Percentiles rank a stretch among this genome's conserved stretches.
phyloP scores from a whole-genome alignment of 2,329 filamentous ascomycete genomes.

The Dothistroma septosporum region DNA sequence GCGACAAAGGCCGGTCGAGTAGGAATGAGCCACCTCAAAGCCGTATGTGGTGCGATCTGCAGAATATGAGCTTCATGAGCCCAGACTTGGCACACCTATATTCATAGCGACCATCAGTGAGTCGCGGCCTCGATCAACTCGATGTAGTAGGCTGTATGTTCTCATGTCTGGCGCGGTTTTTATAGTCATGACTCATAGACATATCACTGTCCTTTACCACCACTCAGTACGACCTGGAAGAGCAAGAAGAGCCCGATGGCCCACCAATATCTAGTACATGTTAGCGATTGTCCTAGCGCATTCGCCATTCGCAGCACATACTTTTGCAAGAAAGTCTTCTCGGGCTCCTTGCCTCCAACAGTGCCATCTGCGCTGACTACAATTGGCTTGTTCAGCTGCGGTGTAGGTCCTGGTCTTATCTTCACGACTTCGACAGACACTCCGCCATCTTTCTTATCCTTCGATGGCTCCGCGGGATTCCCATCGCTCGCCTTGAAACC shows the following conservation, averaged over 20 bases:
- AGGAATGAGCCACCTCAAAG: no score
- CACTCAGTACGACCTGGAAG: slow-evolving; percentile 44
- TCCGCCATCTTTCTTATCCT: slow-evolving; percentile 14
- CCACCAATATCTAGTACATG: slow-evolving; percentile 48
- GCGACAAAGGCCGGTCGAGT: no score
- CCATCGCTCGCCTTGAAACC: slow-evolving; percentile 39
- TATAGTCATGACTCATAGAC: background rate
- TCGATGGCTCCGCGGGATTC: background rate
- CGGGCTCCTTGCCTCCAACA: slow-evolving; percentile 44
- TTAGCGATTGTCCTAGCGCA: slow-evolving; percentile 11
- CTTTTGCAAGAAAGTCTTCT: slow-evolving; percentile 52
- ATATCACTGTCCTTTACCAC: slow-evolving; percentile 17
- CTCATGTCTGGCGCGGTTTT: background rate
- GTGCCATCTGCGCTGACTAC: slow-evolving; percentile 54
- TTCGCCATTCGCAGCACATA: slow-evolving; percentile 28
- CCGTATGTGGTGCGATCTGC: no score
- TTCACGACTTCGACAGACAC: slow-evolving; percentile 42
- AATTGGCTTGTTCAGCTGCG: slow-evolving; percentile 51
- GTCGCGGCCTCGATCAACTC: no score
- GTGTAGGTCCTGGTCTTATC: slow-evolving; percentile 39
- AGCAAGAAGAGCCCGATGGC: slow-evolving; percentile 46
- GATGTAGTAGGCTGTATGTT: no score
- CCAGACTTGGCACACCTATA: no score
- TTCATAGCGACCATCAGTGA: no score
- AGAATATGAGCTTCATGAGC: no score